A percentile compares a stretch with the other conserved stretches of the same genome.
Conservation (phyloP, 495 filamentous ascomycete species). For the Penicillium lagena region DNA sequence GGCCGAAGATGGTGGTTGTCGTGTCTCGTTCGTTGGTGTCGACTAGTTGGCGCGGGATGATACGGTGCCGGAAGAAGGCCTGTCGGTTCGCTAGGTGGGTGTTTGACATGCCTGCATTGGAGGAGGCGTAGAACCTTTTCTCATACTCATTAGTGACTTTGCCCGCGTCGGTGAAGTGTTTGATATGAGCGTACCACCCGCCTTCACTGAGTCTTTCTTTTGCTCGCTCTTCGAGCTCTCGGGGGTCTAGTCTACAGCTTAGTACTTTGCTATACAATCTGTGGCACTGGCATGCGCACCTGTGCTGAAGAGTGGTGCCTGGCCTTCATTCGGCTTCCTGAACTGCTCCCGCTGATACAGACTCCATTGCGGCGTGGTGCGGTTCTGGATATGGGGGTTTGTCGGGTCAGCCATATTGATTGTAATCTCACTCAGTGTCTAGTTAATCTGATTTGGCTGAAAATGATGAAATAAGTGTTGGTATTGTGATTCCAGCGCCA, state of each 20-base stretch:
- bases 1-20: conserved; percentile 53
- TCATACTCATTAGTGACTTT: not conserved
- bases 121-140: conserved; percentile 54
- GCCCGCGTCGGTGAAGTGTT: not conserved
- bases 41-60: conserved; percentile 56
- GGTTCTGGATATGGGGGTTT: conserved; percentile 48
- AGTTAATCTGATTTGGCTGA: not conserved
- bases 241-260: conserved; percentile 34
- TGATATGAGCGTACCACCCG: conserved; percentile 16
- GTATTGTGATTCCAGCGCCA: too few relatives aligned
- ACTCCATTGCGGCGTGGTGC: conserved; percentile 54
- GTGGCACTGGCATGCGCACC: conserved; percentile 6
- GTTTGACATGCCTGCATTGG: conserved; percentile 57
- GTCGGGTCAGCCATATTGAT: conserved; percentile 47
- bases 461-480: too few relatives aligned
- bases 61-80: conserved; percentile 62
- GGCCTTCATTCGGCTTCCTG: conserved; percentile 49
- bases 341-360: conserved; percentile 59
- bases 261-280: not conserved
- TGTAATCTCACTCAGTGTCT: not conserved
- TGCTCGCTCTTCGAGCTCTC: conserved; percentile 51
- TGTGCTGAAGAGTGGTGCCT: conserved; percentile 53
- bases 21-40: conserved; percentile 57
- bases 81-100: conserved; percentile 64
- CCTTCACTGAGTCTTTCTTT: conserved; percentile 44